Percentiles rank a stretch among this genome's conserved stretches.
Conservation (phyloP, 352 stramenopile genomes). For the Phytophthora fragariae region DNA sequence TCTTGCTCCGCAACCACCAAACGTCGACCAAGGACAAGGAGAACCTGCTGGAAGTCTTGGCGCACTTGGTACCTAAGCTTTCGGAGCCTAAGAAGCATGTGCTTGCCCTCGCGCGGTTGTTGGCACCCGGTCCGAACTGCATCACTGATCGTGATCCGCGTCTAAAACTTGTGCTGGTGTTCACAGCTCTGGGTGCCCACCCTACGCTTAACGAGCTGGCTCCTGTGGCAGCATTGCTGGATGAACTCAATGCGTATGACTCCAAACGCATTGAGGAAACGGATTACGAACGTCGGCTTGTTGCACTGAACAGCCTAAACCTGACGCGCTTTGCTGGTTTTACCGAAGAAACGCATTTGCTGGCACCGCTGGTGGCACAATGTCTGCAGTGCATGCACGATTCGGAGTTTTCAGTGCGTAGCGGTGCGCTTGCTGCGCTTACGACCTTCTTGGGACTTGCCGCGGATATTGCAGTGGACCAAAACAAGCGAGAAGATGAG, state of each 20-base stretch:
- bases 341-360: constrained; percentile 59
- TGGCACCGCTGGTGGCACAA: constrained; percentile 83
- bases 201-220: constrained; percentile 40
- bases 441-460: constrained; percentile 62
- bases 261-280: constrained; percentile 83
- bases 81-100: constrained; percentile 79
- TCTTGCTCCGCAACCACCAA: constrained; percentile 85
- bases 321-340: constrained; percentile 69
- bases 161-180: constrained; percentile 73
- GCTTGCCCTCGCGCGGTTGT: constrained; percentile 74
- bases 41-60: constrained; percentile 81
- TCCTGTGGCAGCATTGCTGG: constrained; percentile 56
- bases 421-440: constrained; percentile 65
- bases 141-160: constrained; percentile 68
- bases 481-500: constrained; percentile 19
- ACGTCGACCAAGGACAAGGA: constrained; percentile 79
- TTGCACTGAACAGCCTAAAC: constrained; percentile 78
- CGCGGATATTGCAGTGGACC: constrained; percentile 39
- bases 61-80: constrained; percentile 80
- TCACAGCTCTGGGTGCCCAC: constrained; percentile 68
- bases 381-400: constrained; percentile 88
- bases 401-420: constrained; percentile 85
- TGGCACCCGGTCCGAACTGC: constrained; percentile 80
- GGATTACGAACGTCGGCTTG: constrained; percentile 83
- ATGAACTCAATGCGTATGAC: constrained; percentile 82